A percentile compares a stretch with the other conserved stretches of the same genome.
These are phyloP conservation scores for Pseudogymnoascus sp. DNA, from an alignment of 2,329 filamentous ascomycete species.

Conservation along the genomic window DNA sequence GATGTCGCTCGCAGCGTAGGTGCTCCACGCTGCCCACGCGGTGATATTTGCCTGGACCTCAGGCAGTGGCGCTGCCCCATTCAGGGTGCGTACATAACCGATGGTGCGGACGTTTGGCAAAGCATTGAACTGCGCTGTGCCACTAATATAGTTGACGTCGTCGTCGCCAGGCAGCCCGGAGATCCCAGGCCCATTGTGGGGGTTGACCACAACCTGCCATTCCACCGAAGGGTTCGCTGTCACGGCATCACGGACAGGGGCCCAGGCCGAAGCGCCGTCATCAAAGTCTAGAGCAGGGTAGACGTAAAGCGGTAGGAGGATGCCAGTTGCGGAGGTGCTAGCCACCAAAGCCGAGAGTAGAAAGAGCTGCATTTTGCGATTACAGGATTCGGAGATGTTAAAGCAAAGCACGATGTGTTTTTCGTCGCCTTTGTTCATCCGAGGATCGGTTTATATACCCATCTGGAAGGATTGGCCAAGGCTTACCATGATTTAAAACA, in stretches of 20 bases:
- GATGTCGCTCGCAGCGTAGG: conserved; percentile 16
- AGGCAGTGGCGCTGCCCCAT: conserved; percentile 27
- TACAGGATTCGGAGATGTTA: not conserved
- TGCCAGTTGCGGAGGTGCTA: not conserved
- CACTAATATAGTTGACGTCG: conserved; percentile 17
- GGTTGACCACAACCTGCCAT: conserved; percentile 21
- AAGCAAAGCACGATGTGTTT: not conserved
- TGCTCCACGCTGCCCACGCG: conserved; percentile 32
- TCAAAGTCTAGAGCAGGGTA: conserved; percentile 12
- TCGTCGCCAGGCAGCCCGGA: conserved; percentile 25
- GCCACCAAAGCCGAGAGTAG: not conserved
- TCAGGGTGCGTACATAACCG: conserved; percentile 35
- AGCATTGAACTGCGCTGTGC: conserved; percentile 12
- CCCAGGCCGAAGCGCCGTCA: conserved; percentile 14
- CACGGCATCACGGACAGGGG: conserved; percentile 17
- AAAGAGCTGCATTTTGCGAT: not conserved
- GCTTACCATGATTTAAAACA: not conserved
- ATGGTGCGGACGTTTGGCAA: conserved; percentile 29
- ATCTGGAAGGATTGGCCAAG: not conserved
- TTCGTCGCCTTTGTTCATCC: not conserved
- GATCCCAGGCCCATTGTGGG: conserved; percentile 25
- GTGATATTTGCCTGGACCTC: conserved; percentile 31
- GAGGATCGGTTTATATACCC: not conserved
- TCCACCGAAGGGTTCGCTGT: conserved; percentile 17
- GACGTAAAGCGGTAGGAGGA: conserved; percentile 18